phyloP scores from a whole-genome alignment of 306 rosid genomes.

The Mimosa pudica region DNA sequence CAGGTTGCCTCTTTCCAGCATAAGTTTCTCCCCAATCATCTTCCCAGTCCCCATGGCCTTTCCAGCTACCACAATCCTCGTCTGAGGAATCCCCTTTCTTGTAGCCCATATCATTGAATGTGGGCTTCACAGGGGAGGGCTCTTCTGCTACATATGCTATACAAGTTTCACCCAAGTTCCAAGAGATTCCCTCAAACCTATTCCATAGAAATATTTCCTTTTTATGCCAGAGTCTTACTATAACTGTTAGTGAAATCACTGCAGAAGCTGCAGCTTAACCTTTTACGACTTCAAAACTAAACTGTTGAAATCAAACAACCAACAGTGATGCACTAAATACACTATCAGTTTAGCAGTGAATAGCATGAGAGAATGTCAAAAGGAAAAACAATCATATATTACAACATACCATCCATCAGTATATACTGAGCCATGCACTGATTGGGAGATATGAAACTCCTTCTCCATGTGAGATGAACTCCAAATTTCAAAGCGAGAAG shows the following conservation, averaged over 20 bases:
- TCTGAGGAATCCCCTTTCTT: constrained; percentile 53
- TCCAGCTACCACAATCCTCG: constrained; percentile 67
- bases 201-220: constrained; percentile 21
- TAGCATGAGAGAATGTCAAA: constrained; percentile 6
- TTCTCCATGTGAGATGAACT: constrained; percentile 62
- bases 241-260: not conserved
- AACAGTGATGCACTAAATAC: constrained; percentile 11
- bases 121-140: constrained; percentile 67
- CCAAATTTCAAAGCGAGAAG: constrained; percentile 73
- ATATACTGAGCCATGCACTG: constrained; percentile 78
- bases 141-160: constrained; percentile 88
- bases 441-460: constrained; percentile 70
- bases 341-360: constrained; percentile 18
- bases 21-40: constrained; percentile 94
- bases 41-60: constrained; percentile 81
- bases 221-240: not conserved
- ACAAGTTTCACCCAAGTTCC: constrained; percentile 71
- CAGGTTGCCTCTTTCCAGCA: constrained; percentile 79
- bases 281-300: constrained; percentile 4
- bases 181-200: constrained; percentile 92
- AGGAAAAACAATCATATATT: not conserved
- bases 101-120: constrained; percentile 54
- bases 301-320: constrained; percentile 21
- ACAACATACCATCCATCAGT: constrained; percentile 69
- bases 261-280: constrained; percentile 9